Percentiles rank a stretch among this genome's conserved stretches.
phyloP scores from a whole-genome alignment of 345 rosid genomes.

The Linum tenue region DNA sequence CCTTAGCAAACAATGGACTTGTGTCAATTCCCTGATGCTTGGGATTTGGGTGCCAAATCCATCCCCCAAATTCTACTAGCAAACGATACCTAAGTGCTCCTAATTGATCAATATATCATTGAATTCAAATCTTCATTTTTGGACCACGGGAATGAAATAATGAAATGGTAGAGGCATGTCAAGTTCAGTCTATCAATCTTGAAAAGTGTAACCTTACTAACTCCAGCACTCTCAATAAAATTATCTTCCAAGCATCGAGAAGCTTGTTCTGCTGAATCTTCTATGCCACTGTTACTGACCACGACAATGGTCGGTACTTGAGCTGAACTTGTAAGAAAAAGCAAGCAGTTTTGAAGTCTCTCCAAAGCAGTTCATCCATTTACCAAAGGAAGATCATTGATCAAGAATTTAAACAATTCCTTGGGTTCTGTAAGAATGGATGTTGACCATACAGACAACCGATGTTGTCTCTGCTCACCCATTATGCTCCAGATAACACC shows the following conservation, averaged over 20 bases:
- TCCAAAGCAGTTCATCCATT: conserved; percentile 61
- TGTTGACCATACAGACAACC: conserved; percentile 13
- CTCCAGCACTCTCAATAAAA: conserved; percentile 73
- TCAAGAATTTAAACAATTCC: conserved; percentile 43
- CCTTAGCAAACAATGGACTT: too few relatives aligned
- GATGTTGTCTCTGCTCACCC: too few relatives aligned
- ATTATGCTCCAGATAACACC: too few relatives aligned
- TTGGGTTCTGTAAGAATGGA: conserved; percentile 29
- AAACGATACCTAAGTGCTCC: too few relatives aligned
- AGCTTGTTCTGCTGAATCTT: conserved; percentile 48
- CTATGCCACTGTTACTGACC: conserved; percentile 44
- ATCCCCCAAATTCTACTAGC: too few relatives aligned
- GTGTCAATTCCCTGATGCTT: too few relatives aligned
- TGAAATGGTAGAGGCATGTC: background rate
- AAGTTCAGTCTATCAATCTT: conserved; percentile 13
- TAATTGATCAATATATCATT: too few relatives aligned
- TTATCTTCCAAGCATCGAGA: conserved; percentile 47
- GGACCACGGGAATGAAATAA: background rate
- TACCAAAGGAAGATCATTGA: conserved; percentile 83
- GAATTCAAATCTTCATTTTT: too few relatives aligned
- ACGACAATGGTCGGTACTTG: conserved; percentile 63
- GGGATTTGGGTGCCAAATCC: too few relatives aligned
- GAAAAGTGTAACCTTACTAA: conserved; percentile 58
- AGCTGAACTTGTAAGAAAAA: conserved; percentile 59
- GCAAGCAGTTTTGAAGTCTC: conserved; percentile 58